Evolutionary conservation across 2,329 filamentous ascomycete genomes (phyloP).

Genomic region (Harringtonia aguacate): DNA sequence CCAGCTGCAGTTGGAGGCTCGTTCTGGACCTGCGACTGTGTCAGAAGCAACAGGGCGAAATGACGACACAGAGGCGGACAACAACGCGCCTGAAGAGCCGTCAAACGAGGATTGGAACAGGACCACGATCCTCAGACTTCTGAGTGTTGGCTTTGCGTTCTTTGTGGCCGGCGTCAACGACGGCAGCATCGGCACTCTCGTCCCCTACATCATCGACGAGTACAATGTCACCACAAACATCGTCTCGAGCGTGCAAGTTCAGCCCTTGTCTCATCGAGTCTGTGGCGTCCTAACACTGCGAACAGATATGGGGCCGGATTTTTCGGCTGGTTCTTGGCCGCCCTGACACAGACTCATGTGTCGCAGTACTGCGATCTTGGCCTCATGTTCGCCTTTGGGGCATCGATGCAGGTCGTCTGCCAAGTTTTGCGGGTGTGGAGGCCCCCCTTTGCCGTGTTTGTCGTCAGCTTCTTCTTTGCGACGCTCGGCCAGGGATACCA

Average conservation of each 20-base stretch:
- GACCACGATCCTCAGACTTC: too few relatives aligned
- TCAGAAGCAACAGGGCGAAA: too few relatives aligned
- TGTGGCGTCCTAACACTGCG: neutral
- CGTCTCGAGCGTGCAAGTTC: conserved; percentile 34
- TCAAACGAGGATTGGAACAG: too few relatives aligned
- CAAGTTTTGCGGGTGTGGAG: conserved; percentile 45
- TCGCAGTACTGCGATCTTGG: conserved; percentile 42
- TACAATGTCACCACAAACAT: conserved; percentile 43
- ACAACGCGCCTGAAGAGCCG: too few relatives aligned
- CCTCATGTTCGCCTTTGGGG: conserved; percentile 19
- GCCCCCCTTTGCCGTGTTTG: conserved; percentile 46
- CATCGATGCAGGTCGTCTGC: conserved; percentile 40
- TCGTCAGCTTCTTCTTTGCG: conserved; percentile 45
- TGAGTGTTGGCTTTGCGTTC: too few relatives aligned
- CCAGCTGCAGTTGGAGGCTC: too few relatives aligned
- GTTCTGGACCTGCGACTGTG: too few relatives aligned
- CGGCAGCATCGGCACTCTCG: conserved; percentile 50
- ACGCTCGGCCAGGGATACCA: conserved; percentile 41
- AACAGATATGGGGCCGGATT: conserved; percentile 45
- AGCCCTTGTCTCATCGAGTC: too few relatives aligned
- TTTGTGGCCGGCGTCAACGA: conserved; percentile 57
- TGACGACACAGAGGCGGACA: too few relatives aligned
- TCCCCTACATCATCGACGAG: conserved; percentile 49
- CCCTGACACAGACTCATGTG: conserved; percentile 43
- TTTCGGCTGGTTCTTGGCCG: conserved; percentile 47